Evolutionary conservation across 108 stramenopile species (phyloP).

Genomic region (Skeletonema costatum): DNA sequence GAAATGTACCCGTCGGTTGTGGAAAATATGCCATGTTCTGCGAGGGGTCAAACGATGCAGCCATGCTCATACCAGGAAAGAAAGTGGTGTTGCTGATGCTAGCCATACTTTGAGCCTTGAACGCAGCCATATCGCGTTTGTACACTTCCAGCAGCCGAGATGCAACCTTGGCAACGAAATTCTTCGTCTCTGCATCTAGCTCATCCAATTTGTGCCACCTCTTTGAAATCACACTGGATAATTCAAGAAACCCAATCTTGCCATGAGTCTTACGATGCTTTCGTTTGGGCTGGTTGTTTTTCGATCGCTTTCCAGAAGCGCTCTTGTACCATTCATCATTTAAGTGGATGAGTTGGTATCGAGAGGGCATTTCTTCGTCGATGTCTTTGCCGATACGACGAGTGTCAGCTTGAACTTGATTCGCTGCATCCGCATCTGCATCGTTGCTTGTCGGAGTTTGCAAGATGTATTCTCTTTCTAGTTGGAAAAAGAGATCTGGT

Average conservation of each 20-base stretch:
- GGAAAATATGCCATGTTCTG: neutral
- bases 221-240: conserved; percentile 58
- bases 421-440: neutral
- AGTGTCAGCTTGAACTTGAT: neutral
- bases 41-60: neutral
- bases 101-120: neutral
- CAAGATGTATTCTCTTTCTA: neutral
- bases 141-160: conserved; percentile 13
- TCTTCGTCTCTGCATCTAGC: conserved; percentile 23
- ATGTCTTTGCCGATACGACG: conserved; percentile 13
- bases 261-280: conserved; percentile 70
- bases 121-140: conserved; percentile 4
- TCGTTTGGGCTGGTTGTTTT: neutral
- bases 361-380: conserved; percentile 20
- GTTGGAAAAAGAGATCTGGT: neutral
- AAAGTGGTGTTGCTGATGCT: neutral
- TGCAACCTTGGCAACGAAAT: conserved; percentile 12
- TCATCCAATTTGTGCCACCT: conserved; percentile 46
- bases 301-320: conserved; percentile 12
- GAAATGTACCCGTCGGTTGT: neutral
- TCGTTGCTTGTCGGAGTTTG: neutral
- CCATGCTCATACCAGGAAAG: neutral
- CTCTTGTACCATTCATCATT: conserved; percentile 19
- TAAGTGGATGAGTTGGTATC: conserved; percentile 27
- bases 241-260: conserved; percentile 71